Base-by-base conservation (phyloP, 78 protist genomes). In the Dictyostelium citrinum region DNA sequence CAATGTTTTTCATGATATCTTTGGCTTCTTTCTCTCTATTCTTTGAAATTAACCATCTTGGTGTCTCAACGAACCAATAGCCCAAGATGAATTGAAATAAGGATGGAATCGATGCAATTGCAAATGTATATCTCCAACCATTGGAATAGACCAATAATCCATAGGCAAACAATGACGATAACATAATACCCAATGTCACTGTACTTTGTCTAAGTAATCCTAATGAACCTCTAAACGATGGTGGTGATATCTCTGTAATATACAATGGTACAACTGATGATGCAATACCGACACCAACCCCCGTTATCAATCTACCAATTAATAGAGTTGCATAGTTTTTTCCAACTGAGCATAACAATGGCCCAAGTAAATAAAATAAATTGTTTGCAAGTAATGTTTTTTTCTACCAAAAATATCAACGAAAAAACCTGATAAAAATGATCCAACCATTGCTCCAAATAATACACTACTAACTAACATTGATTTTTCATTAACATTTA, bases 111-210 rank as follows among this genome's bases (percentile, higher is more conserved):
- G 74, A 60, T 8, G 85, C 24, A 31, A 86, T 60, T 20, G 51
- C 78, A 67, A 86, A 67, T 60, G 84, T 86, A 33, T 74, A 86
- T 60, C 93, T 76, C 93, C 93, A 86, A 27, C 93, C 93, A 9
- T 60, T 60, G 2, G 80, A 5, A 49, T 86, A 58, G 12, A 77
- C 39, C 27, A 67, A 43, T 58, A 86, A 43, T 43, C 93, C 85
- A 43, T 78, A 86, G n/a, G 93, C 93, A 17, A 86, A 64, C 7
- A 86, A n/a, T 5, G 93, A 86, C 4, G 80, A 24, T 17, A 67
- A 45, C 93, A 86, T 86, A 5, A 86, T 86, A 78, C 93, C 93
- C 5, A 86, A 67, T 43, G 93, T 86, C 1, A 86, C 74, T 11
- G 93, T 86, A 64, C 85, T 78, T 45, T 86, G 93, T 41, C 93